phyloP scores from a whole-genome alignment of 2,329 filamentous ascomycete genomes.

The Pseudogymnoascus destructans region DNA sequence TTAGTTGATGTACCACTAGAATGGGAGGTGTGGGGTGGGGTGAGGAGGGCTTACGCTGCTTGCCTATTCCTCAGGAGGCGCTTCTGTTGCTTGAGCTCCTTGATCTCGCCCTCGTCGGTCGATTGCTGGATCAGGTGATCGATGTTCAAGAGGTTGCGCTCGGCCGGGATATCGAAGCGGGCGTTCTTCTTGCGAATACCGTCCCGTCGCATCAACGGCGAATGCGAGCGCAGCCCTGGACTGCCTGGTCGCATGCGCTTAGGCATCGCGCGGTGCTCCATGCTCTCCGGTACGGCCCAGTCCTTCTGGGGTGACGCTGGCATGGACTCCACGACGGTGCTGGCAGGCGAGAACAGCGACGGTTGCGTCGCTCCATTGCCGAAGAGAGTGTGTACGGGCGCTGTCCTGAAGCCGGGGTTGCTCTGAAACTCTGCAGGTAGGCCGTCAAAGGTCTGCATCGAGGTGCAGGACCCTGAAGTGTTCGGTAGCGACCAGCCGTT shows the following conservation, averaged over 20 bases:
- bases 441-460: slow-evolving; percentile 57
- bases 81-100: slow-evolving; percentile 98
- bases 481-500: slow-evolving; percentile 43
- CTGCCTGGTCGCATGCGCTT: slow-evolving; percentile 56
- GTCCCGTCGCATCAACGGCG: slow-evolving; percentile 43
- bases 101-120: slow-evolving; percentile 83
- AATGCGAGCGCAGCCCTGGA: slow-evolving; percentile 56
- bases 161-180: slow-evolving; percentile 89
- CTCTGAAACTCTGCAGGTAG: slow-evolving; percentile 43
- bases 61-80: slow-evolving; percentile 87
- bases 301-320: slow-evolving; percentile 47
- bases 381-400: slow-evolving; percentile 43
- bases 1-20: slow-evolving; percentile 18
- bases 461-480: slow-evolving; percentile 59
- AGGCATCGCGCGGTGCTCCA: slow-evolving; percentile 35
- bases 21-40: slow-evolving; percentile 19
- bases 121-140: slow-evolving; percentile 82
- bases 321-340: slow-evolving; percentile 34
- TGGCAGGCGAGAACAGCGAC: slow-evolving; percentile 41
- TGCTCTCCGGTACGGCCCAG: slow-evolving; percentile 37
- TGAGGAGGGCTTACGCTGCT: slow-evolving; percentile 85
- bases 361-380: slow-evolving; percentile 37
- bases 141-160: slow-evolving; percentile 88
- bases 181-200: slow-evolving; percentile 97
- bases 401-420: slow-evolving; percentile 37